Conservation (phyloP, 169 alveolate species). For the Prorocentrum cordatum region DNA sequence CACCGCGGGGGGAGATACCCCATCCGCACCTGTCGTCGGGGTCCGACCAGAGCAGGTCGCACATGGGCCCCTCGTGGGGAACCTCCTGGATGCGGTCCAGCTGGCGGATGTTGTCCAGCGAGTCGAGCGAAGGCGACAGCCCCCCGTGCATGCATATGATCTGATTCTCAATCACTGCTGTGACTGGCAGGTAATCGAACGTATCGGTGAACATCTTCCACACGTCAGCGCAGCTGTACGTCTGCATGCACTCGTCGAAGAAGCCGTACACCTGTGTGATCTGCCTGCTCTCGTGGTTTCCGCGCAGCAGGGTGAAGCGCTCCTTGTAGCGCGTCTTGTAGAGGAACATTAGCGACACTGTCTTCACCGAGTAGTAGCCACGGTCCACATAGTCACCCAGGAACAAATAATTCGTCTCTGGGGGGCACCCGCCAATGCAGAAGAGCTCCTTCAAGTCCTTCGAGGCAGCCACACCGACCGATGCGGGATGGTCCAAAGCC, state of each 20-base stretch:
- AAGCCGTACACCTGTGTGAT: slow-evolving; percentile 97
- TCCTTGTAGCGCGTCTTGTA: slow-evolving; percentile 87
- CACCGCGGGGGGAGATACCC: slow-evolving; percentile 99
- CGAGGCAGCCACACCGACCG: too few relatives aligned
- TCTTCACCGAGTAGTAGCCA: slow-evolving; percentile 97
- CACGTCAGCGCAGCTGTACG: slow-evolving; percentile 87
- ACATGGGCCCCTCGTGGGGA: slow-evolving; percentile 99
- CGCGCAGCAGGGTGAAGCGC: slow-evolving; percentile 56
- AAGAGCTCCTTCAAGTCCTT: slow-evolving; percentile 71
- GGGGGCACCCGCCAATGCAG: slow-evolving; percentile 75
- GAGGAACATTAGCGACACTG: slow-evolving; percentile 93
- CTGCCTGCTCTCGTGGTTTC: slow-evolving; percentile 64
- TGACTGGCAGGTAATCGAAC: slow-evolving; percentile 53
- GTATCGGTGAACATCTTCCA: slow-evolving; percentile 65
- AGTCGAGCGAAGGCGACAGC: slow-evolving; percentile 67
- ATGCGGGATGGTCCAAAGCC: too few relatives aligned
- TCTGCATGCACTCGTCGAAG: slow-evolving; percentile 99
- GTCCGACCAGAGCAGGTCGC: slow-evolving; percentile 99
- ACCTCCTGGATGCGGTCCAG: slow-evolving; percentile 84
- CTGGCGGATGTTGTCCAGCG: slow-evolving; percentile 74
- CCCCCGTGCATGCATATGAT: slow-evolving; percentile 68
- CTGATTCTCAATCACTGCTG: slow-evolving; percentile 62
- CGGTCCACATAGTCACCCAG: slow-evolving; percentile 99
- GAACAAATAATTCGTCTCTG: slow-evolving; percentile 94
- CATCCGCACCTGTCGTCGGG: slow-evolving; percentile 97